A percentile compares a stretch with the other conserved stretches of the same genome.
Evolutionary conservation across 257 asterid species (phyloP).

Genomic region (Nicotiana benthamiana): DNA sequence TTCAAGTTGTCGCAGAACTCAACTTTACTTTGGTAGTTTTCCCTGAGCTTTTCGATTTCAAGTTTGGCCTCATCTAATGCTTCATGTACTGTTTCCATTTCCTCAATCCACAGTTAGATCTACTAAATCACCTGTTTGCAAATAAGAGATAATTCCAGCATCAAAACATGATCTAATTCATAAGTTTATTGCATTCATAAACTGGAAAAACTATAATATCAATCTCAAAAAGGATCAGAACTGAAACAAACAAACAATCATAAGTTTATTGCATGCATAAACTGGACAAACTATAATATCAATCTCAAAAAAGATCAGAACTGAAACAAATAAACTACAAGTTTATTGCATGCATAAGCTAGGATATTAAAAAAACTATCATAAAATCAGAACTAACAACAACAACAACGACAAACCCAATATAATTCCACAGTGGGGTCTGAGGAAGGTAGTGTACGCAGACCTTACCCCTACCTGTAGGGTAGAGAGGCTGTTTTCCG

Average conservation of each 20-base stretch:
- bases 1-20: constrained; percentile 56
- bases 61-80: constrained; percentile 75
- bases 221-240: background rate
- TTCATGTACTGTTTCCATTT: constrained; percentile 53
- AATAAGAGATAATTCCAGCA: background rate
- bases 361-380: too few relatives aligned
- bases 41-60: constrained; percentile 53
- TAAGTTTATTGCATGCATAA: background rate
- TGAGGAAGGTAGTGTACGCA: too few relatives aligned
- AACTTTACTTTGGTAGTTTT: constrained; percentile 34
- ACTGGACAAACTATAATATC: background rate
- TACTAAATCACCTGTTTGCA: constrained; percentile 9
- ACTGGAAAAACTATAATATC: background rate
- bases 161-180: background rate
- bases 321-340: background rate
- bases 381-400: too few relatives aligned
- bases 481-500: too few relatives aligned
- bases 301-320: background rate
- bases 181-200: background rate
- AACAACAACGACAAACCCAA: too few relatives aligned
- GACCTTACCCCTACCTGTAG: too few relatives aligned
- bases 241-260: background rate
- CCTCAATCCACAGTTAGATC: constrained; percentile 4
- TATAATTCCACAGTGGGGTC: too few relatives aligned
- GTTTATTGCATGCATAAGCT: too few relatives aligned